phyloP scores from a whole-genome alignment of 108 stramenopile genomes.

The Nannochloropsis gaditana region DNA sequence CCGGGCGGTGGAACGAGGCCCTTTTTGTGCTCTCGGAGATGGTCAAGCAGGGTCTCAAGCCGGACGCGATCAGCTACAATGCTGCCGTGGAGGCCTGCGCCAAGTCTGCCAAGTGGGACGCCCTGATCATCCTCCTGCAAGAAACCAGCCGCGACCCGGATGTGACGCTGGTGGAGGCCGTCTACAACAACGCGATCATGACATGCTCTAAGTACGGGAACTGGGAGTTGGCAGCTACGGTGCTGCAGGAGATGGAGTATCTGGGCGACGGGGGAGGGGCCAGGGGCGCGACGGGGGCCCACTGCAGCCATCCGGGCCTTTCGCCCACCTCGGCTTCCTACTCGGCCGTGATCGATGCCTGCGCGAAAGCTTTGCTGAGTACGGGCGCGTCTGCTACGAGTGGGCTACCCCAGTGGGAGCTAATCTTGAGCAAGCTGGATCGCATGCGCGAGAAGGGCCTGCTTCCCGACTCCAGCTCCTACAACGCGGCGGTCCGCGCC shows the following conservation, averaged over 20 bases:
- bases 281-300: constrained; percentile 20
- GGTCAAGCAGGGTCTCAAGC: constrained; percentile 30
- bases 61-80: constrained; percentile 43
- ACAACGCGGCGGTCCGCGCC: constrained; percentile 36
- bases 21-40: constrained; percentile 35
- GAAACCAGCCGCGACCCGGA: neutral
- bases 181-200: constrained; percentile 36
- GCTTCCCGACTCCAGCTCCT: constrained; percentile 22
- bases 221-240: constrained; percentile 28
- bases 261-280: constrained; percentile 8
- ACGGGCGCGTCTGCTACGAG: neutral
- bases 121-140: constrained; percentile 6
- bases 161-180: neutral
- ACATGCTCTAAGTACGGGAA: constrained; percentile 33
- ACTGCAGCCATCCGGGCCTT: neutral
- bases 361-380: constrained; percentile 27
- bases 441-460: constrained; percentile 36
- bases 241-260: constrained; percentile 32
- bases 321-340: constrained; percentile 20
- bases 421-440: constrained; percentile 25
- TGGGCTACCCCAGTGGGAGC: constrained; percentile 22
- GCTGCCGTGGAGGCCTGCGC: constrained; percentile 40
- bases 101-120: constrained; percentile 23
- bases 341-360: constrained; percentile 36
- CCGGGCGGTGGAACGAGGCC: constrained; percentile 40